Evolutionary conservation across 257 asterid genomes (phyloP).

Genomic region (Phtheirospermum japonicum): DNA sequence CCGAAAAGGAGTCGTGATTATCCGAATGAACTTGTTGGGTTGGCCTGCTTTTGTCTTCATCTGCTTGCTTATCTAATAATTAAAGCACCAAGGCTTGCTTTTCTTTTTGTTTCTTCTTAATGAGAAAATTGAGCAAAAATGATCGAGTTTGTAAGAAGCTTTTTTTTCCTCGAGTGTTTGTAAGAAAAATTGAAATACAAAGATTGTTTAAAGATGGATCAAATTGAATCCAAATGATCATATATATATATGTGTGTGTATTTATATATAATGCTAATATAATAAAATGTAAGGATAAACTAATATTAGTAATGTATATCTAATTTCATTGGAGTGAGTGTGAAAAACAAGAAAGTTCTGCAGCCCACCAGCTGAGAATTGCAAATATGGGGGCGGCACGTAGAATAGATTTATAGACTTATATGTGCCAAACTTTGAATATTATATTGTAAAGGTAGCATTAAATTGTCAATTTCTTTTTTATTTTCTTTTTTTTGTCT

Average conservation of each 20-base stretch:
- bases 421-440: slow-evolving; percentile 26
- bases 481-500: neutral
- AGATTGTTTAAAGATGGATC: neutral
- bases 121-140: too few species aligned
- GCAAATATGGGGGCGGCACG: neutral
- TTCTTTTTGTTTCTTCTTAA: too few species aligned
- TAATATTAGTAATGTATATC: too few species aligned
- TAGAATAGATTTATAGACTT: neutral
- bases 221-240: neutral
- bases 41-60: slow-evolving; percentile 40
- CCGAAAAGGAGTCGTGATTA: slow-evolving; percentile 46
- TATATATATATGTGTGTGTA: neutral
- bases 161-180: neutral
- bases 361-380: slow-evolving; percentile 23
- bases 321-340: too few species aligned
- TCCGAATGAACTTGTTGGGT: slow-evolving; percentile 44
- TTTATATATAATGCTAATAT: neutral
- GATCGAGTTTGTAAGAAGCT: too few species aligned
- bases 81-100: too few species aligned
- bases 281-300: neutral
- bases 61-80: neutral
- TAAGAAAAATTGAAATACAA: neutral
- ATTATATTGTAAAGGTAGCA: neutral
- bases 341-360: slow-evolving; percentile 12
- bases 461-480: neutral